These are phyloP conservation scores for Cladorrhinum samala DNA, from an alignment of 495 filamentous ascomycete species.

Conservation along the genomic window DNA sequence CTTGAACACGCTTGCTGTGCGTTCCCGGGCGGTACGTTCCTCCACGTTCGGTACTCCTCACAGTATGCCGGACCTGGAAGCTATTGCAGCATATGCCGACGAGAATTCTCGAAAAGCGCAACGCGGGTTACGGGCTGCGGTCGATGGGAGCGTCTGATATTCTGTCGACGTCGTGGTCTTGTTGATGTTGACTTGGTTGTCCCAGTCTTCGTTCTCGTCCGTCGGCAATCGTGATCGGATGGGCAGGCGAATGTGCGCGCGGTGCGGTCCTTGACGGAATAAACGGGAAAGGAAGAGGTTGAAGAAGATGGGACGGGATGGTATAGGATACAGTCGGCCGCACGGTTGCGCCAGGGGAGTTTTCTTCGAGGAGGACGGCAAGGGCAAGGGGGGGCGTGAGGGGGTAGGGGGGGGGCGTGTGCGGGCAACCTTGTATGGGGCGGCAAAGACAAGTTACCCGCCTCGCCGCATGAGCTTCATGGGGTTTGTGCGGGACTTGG, in stretches of 20 bases:
- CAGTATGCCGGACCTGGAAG: slow-evolving; percentile 22
- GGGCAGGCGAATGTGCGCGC: slow-evolving; percentile 3
- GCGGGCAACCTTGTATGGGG: slow-evolving; percentile 22
- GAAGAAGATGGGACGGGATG: slow-evolving; percentile 30
- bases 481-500: slow-evolving; percentile 9
- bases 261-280: slow-evolving; percentile 11
- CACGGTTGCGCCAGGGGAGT: slow-evolving; percentile 24
- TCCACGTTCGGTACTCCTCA: slow-evolving; percentile 33
- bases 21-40: slow-evolving; percentile 35
- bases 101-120: background rate
- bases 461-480: slow-evolving; percentile 21
- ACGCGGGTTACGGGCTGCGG: slow-evolving; percentile 13
- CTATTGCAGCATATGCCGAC: slow-evolving; percentile 17
- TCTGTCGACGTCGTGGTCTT: slow-evolving; percentile 9
- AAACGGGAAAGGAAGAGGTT: slow-evolving; percentile 22
- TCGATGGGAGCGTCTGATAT: slow-evolving; percentile 10
- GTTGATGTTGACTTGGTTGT: slow-evolving; percentile 8
- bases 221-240: background rate
- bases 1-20: slow-evolving; percentile 29
- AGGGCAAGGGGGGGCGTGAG: slow-evolving; percentile 14
- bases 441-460: slow-evolving; percentile 30
- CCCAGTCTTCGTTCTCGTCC: background rate
- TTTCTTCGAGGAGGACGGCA: slow-evolving; percentile 27
- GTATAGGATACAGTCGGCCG: slow-evolving; percentile 16
- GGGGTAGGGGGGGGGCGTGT: slow-evolving; percentile 10